A percentile compares a stretch with the other conserved stretches of the same genome.
Conservation (phyloP, 208 protist genomes). For the Trypanosoma brucei region DNA sequence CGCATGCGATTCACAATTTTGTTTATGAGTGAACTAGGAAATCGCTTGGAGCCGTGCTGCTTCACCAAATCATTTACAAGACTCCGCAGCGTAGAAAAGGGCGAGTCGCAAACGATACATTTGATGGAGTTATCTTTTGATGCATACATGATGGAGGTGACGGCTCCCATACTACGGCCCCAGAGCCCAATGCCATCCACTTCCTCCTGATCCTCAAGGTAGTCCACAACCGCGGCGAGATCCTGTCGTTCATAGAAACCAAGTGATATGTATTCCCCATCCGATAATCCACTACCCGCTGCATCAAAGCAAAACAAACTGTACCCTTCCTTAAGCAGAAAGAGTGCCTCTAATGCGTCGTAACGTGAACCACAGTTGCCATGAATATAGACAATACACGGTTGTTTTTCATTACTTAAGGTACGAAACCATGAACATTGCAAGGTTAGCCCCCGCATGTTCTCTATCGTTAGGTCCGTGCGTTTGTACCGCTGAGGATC, state of each 20-base stretch:
- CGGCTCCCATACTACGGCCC: conserved; percentile 94
- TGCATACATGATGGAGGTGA: conserved; percentile 93
- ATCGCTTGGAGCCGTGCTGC: conserved; percentile 38
- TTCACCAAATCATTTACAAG: conserved; percentile 83
- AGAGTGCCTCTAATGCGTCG: conserved; percentile 74
- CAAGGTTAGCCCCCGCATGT: conserved; percentile 77
- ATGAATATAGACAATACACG: conserved; percentile 91
- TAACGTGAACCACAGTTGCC: conserved; percentile 84
- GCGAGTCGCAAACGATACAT: conserved; percentile 92
- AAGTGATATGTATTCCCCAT: conserved; percentile 94
- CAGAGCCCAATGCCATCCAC: conserved; percentile 85
- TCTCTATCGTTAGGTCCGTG: conserved; percentile 71
- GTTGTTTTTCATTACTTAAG: conserved; percentile 21
- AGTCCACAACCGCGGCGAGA: conserved; percentile 83
- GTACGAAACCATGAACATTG: conserved; percentile 83
- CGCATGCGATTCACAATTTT: conserved; percentile 81
- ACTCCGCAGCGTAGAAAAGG: conserved; percentile 84
- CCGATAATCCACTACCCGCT: conserved; percentile 86
- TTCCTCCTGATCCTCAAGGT: conserved; percentile 53
- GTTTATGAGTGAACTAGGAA: conserved; percentile 79
- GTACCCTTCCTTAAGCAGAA: conserved; percentile 83
- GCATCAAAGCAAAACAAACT: conserved; percentile 92
- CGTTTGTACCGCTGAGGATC: conserved; percentile 37
- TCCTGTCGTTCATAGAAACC: conserved; percentile 95
- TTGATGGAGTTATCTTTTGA: conserved; percentile 83